A percentile compares a stretch with the other conserved stretches of the same genome.
Evolutionary conservation across 768 basidiomycete genomes (phyloP).

Genomic region (Rhodotorula kratochvilovae): DNA sequence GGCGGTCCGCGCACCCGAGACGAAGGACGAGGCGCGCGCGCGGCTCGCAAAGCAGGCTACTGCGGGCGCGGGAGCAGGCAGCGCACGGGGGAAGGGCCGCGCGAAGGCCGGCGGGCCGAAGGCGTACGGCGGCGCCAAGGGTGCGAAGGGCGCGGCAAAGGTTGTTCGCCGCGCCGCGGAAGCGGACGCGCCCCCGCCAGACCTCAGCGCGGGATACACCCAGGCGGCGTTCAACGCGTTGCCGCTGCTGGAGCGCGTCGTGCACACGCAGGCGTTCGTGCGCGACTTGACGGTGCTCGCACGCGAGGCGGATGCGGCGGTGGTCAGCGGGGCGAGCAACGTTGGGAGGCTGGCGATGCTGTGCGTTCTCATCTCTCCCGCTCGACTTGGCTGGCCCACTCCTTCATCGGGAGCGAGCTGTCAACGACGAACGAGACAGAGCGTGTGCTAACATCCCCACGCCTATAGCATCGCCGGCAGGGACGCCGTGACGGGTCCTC

Average conservation of each 20-base stretch:
- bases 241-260: conserved; percentile 11
- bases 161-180: not conserved
- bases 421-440: no score
- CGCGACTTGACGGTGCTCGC: conserved; percentile 22
- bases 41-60: not conserved
- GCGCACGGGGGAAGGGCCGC: not conserved
- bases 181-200: not conserved
- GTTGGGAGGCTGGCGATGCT: conserved; percentile 32
- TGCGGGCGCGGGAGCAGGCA: conserved; percentile 32
- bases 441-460: no score
- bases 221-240: conserved; percentile 27
- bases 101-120: conserved; percentile 23
- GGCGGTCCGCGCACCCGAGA: not conserved
- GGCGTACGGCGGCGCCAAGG: conserved; percentile 8
- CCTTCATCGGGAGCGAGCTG: no score
- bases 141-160: not conserved
- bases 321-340: conserved; percentile 31
- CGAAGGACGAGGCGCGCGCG: conserved; percentile 51
- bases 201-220: conserved; percentile 10
- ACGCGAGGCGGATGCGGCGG: conserved; percentile 22
- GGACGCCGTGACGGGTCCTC: conserved; percentile 15
- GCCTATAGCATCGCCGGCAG: conserved; percentile 20
- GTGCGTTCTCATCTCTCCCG: conserved; percentile 3
- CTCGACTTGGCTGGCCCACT: no score
- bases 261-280: conserved; percentile 29